Evolutionary conservation across 768 basidiomycete species (phyloP).

Genomic region (Mycena metata): DNA sequence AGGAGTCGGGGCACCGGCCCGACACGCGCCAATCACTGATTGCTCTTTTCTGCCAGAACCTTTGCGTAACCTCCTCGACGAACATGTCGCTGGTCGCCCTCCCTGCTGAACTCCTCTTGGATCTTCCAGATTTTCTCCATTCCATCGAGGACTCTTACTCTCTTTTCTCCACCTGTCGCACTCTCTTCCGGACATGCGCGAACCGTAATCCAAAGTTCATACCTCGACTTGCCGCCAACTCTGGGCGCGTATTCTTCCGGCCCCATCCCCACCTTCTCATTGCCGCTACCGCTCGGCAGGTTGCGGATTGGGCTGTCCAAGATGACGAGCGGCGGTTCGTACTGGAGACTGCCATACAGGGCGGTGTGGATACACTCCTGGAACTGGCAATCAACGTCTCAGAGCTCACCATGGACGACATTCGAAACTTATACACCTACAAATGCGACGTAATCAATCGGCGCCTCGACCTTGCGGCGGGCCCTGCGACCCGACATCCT

Average conservation of each 20-base stretch:
- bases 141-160: conserved; percentile 32
- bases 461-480: conserved; percentile 23
- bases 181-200: conserved; percentile 25
- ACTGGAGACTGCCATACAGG: conserved; percentile 34
- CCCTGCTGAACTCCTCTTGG: conserved; percentile 30
- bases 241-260: conserved; percentile 36
- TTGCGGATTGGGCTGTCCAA: conserved; percentile 38
- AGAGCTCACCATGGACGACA: conserved; percentile 34
- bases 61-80: too few relatives aligned
- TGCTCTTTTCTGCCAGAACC: too few relatives aligned
- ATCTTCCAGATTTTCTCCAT: conserved; percentile 26
- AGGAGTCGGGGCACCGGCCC: too few relatives aligned
- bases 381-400: conserved; percentile 34
- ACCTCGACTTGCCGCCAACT: conserved; percentile 32
- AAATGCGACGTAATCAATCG: conserved; percentile 33
- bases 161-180: conserved; percentile 32
- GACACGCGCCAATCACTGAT: too few relatives aligned
- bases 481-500: background rate
- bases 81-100: conserved; percentile 23
- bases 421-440: conserved; percentile 29
- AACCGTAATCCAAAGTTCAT: conserved; percentile 29
- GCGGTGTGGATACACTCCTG: conserved; percentile 33
- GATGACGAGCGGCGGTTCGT: conserved; percentile 19
- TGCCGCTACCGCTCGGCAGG: conserved; percentile 30
- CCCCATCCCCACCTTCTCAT: conserved; percentile 39